Base-by-base conservation (phyloP, 345 rosid species). In the Schrenkiella parvula region DNA sequence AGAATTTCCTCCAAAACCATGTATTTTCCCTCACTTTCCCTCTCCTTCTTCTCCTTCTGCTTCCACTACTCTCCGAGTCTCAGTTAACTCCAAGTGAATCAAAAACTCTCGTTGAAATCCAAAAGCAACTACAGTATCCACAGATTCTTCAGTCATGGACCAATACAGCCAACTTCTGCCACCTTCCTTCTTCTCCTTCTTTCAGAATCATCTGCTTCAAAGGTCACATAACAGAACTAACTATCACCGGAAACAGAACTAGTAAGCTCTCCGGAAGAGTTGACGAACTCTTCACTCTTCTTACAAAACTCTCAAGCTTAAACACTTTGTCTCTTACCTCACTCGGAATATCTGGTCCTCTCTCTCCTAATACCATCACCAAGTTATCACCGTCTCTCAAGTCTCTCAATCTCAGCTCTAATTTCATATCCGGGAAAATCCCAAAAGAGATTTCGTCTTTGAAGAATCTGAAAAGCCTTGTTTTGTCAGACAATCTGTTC, bases 281-380 rank as follows among this genome's bases (percentile, higher is more conserved):
- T 19, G 95, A 91, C 68, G 39, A 91, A 12, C 81, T 91, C 63
- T 87, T 91, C 80, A 85, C 93, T 29, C 79, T 71, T 43, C 83
- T 93, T 8, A 83, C 91, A 55, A 84, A 80, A 80, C 86, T 93
- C 71, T 71, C 97, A 10, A 68, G 61, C 51, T 80, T 93, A 83
- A 79, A 82, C 65, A 75, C 76, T 11, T 42, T 93, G 60, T 88
- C 95, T 3, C 84, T 93, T 9, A 84, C 89, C 39, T 89, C 95
- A 1, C 75, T 91, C 21, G 98, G 96, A 8, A 71, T 93, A 22
- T 82, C 95, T 88, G 96, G 98, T 69, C 81, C 84, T 5, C 75
- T 93, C 6, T 88, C 97, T 62, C 68, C 83, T 15, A 84, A 89
- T 34, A 65, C 82, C 74, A 66, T 72, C 74, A 39, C 67, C 31